Evolutionary conservation across 164 flowering plant species (phyloP).

Genomic region (Tetracentron sinense): DNA sequence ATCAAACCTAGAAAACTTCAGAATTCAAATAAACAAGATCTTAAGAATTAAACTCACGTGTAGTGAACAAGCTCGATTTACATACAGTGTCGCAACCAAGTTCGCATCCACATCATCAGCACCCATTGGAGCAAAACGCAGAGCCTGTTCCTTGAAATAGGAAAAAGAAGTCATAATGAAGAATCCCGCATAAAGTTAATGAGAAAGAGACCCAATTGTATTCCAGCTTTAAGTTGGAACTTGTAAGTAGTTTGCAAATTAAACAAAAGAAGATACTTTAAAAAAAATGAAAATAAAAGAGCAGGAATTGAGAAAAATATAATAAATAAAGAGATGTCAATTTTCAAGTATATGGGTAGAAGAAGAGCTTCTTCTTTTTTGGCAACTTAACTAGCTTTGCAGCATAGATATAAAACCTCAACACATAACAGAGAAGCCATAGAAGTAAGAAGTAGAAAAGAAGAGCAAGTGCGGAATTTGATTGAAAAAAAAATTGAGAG

Average conservation of each 20-base stretch:
- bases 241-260: too few relatives aligned
- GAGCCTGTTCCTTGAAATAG: constrained; percentile 40
- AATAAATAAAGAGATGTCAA: too few relatives aligned
- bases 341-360: too few relatives aligned
- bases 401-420: too few relatives aligned
- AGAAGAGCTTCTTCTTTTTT: too few relatives aligned
- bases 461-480: not conserved
- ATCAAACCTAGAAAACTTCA: not conserved
- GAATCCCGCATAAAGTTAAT: not conserved
- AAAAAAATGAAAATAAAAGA: too few relatives aligned
- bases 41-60: constrained; percentile 47
- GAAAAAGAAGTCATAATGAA: not conserved
- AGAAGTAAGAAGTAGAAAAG: not conserved
- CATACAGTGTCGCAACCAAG: constrained; percentile 52
- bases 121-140: constrained; percentile 60
- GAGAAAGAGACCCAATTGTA: not conserved
- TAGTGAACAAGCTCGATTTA: constrained; percentile 66
- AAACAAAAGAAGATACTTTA: too few relatives aligned
- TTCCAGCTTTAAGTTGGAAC: not conserved
- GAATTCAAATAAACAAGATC: not conserved
- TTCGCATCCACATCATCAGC: constrained; percentile 42
- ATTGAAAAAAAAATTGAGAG: not conserved
- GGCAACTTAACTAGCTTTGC: too few relatives aligned
- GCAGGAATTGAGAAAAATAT: too few relatives aligned
- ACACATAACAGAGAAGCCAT: not conserved